Conservation (phyloP, 225 moss, liverwort and hornwort species). For the Climacium dendroides region DNA sequence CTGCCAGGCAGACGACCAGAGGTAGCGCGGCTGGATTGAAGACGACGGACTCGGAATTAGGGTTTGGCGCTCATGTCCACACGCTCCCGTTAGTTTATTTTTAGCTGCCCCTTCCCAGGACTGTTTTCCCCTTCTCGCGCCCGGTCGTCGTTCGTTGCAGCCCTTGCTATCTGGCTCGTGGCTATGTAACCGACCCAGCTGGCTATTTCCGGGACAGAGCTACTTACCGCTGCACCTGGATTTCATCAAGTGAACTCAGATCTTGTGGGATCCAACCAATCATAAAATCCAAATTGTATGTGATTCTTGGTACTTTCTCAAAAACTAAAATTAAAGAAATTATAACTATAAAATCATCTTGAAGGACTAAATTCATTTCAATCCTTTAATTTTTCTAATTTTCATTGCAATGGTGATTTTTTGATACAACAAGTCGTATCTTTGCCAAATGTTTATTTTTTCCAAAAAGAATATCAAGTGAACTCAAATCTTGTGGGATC, state of each 20-base stretch:
- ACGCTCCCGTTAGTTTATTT: background rate
- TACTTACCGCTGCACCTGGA: background rate
- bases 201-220: background rate
- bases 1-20: constrained; percentile 1
- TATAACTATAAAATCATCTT: too few species aligned
- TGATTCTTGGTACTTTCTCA: background rate
- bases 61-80: constrained; percentile 48
- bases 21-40: constrained; percentile 20
- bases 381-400: too few species aligned
- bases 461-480: too few species aligned
- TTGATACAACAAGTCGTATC: rapidly evolving
- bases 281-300: background rate
- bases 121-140: background rate
- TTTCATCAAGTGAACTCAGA: background rate
- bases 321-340: background rate
- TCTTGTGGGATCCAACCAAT: background rate
- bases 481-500: too few species aligned
- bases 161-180: constrained; percentile 9
- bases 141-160: constrained; percentile 1
- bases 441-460: background rate
- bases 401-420: background rate
- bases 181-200: background rate
- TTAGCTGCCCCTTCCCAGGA: constrained; percentile 12
- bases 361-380: too few species aligned
- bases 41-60: constrained; percentile 18